A percentile compares a stretch with the other conserved stretches of the same genome.
Conservation (phyloP, 768 basidiomycete genomes). For the Tylopilus subfusipes region DNA sequence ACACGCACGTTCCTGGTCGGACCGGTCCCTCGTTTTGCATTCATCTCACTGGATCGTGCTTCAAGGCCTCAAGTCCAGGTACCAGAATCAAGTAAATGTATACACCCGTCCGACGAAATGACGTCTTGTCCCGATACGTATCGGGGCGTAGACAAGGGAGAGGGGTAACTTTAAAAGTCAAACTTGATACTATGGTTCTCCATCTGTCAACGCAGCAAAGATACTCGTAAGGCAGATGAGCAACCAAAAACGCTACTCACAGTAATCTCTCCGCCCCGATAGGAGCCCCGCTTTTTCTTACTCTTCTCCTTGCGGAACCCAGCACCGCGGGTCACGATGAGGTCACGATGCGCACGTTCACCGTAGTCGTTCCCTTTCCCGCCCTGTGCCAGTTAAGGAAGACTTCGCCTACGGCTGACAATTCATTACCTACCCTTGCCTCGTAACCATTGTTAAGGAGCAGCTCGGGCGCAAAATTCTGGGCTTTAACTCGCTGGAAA, state of each 20-base stretch:
- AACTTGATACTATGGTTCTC: conserved; percentile 89
- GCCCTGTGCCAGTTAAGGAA: conserved; percentile 39
- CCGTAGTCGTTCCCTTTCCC: conserved; percentile 81
- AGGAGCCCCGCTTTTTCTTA: conserved; percentile 97
- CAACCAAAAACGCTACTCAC: conserved; percentile 41
- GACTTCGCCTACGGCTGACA: neutral
- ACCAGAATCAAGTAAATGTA: neutral
- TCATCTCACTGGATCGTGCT: neutral
- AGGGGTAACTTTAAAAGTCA: conserved; percentile 33
- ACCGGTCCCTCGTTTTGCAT: neutral
- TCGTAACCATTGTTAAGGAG: conserved; percentile 74
- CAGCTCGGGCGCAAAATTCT: conserved; percentile 42
- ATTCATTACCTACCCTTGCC: conserved; percentile 55
- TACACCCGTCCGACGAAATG: neutral
- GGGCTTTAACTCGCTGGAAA: conserved; percentile 77
- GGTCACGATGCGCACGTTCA: conserved; percentile 74
- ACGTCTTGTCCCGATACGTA: neutral
- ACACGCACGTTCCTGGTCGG: neutral
- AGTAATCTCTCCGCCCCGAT: conserved; percentile 93
- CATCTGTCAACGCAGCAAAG: conserved; percentile 44
- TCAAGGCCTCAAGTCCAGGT: no score
- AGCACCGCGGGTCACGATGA: conserved; percentile 90
- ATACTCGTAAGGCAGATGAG: neutral
- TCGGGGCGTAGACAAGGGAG: neutral
- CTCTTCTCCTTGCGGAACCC: conserved; percentile 99